Evolutionary conservation across 1,284 basidiomycete genomes (phyloP), one percentile per base, ranked within the genome.

Genomic region (Ceratobasidium papillatum): DNA sequence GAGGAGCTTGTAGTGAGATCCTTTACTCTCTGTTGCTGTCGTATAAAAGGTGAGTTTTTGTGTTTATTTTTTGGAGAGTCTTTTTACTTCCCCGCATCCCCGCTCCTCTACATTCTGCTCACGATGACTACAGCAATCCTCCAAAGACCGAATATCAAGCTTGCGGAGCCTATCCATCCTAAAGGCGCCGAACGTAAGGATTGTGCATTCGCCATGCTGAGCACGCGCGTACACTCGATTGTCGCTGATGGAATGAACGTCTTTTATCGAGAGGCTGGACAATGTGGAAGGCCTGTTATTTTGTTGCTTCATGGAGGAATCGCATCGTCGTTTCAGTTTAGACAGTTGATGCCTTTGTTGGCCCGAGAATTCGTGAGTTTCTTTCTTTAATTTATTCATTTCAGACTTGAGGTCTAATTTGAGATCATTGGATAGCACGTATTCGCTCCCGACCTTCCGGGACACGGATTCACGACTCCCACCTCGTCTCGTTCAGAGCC

Each of bases 251-350:
- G 81, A 47, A 80, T 84, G 64, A 79, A 82, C 4, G 78, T 87
- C 3, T 85, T 85, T 80, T 87, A 86, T 78, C 82, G 84, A 63
- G 80, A 83, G 65, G 83, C 85, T 0, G 84, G 84, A 3, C 69
- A 75, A 1, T 27, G 76, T 0, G 74, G 79, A 2, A 79, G 79
- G 0, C 84, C 85, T 0, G 81, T 81, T 11, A 63, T 87, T 25
- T 78, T 88, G 22, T 82, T 87, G 0, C 81, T 87, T 1, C 87
- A 87, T 77, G 86, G 86, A 27, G 86, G 84, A 79, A 86, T 86
- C 0, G 76, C 85, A 1, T 85, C 85, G 0, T 85, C 84, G 7
- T 82, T 82, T 79, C 85, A 87, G 76, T 88, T 82, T 78, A 84
- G 86, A 19, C 81, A 85, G 77, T 82, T 87, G 64, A 85, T 87